A percentile compares a stretch with the other conserved stretches of the same genome.
These are phyloP conservation scores for Leishmania guyanensis DNA, from an alignment of 208 protist species.

Conservation along the genomic window DNA sequence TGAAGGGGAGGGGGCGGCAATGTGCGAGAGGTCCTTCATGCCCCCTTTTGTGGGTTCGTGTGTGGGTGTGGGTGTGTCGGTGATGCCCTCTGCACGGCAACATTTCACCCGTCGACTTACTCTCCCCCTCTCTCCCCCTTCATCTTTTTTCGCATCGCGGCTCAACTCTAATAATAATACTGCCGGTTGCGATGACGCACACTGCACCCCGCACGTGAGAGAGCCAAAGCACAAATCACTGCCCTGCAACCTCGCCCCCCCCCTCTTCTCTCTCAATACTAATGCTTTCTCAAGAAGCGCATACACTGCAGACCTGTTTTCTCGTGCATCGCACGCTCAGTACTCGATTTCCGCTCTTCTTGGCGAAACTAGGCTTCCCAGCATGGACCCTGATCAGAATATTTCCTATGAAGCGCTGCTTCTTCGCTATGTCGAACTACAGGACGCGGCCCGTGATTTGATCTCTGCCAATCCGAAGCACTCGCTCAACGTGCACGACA, in stretches of 20 bases:
- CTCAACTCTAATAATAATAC: background rate
- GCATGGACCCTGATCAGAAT: background rate
- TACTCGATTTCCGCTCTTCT: background rate
- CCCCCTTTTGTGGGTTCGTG: background rate
- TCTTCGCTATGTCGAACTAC: conserved; percentile 5
- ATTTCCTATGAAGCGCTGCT: conserved; percentile 4
- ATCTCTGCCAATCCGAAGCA: conserved; percentile 8
- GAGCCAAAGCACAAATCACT: background rate
- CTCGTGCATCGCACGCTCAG: background rate
- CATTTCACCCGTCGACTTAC: conserved; percentile 5
- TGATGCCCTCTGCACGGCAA: background rate
- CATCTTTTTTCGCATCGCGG: background rate
- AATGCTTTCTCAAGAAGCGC: background rate
- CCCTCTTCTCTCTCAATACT: background rate
- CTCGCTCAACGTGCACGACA: conserved; percentile 8
- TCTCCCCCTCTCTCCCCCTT: conserved; percentile 5
- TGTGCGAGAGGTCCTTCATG: background rate
- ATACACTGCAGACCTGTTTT: background rate
- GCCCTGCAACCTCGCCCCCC: background rate
- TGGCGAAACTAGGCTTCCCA: background rate
- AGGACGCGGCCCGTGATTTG: conserved; percentile 3
- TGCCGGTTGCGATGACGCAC: background rate
- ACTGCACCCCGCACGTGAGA: background rate
- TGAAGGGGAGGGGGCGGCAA: background rate
- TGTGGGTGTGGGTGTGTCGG: conserved; percentile 7